phyloP scores from a whole-genome alignment of 148 eudicot genomes.

The Suaeda aralocaspica region DNA sequence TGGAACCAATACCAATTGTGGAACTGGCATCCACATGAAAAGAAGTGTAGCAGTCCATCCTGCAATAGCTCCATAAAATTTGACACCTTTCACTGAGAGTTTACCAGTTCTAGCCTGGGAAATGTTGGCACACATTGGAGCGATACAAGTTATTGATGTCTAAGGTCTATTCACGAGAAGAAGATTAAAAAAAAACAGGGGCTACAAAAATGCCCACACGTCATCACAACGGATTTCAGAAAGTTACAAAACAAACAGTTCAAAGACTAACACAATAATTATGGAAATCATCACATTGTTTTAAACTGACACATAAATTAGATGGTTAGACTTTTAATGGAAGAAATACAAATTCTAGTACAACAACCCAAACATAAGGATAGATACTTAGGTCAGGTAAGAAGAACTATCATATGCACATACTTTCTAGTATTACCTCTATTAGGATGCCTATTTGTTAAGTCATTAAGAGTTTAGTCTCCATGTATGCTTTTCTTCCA shows the following conservation, averaged over 20 bases:
- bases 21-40: slow-evolving; percentile 99
- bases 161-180: too few relatives aligned
- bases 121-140: slow-evolving; percentile 19
- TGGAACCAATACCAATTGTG: slow-evolving; percentile 64
- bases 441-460: too few relatives aligned
- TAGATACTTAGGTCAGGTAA: background rate
- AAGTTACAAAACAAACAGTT: background rate
- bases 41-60: slow-evolving; percentile 99
- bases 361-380: background rate
- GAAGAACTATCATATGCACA: background rate
- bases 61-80: slow-evolving; percentile 65
- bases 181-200: background rate
- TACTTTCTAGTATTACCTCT: background rate
- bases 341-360: background rate
- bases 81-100: slow-evolving; percentile 62
- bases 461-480: background rate
- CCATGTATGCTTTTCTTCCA: background rate
- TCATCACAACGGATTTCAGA: background rate
- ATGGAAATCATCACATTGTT: background rate
- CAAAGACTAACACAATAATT: background rate
- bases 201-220: background rate
- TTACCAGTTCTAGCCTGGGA: slow-evolving; percentile 75
- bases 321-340: too few relatives aligned
- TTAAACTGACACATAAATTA: too few relatives aligned
- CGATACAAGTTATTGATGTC: slow-evolving; percentile 2